A percentile compares a stretch with the other conserved stretches of the same genome.
Conservation (phyloP, 495 filamentous ascomycete genomes). For the Penicillium cataractarum region DNA sequence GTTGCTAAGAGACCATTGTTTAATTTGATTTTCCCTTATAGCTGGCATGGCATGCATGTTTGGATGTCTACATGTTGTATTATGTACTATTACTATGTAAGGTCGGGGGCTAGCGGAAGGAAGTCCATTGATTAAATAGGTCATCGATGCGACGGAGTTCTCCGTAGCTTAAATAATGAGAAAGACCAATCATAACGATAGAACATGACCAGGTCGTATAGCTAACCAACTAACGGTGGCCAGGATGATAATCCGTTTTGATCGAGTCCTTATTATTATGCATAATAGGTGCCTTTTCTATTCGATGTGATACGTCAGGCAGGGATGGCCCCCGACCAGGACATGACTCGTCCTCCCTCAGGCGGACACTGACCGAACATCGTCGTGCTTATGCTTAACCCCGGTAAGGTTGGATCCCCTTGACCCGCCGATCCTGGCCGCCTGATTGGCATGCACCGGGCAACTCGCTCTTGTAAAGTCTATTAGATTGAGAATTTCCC, state of each 20-base stretch:
- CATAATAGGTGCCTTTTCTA: neutral
- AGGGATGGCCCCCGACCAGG: constrained; percentile 22
- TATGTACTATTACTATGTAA: neutral
- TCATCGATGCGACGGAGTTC: neutral
- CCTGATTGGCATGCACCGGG: constrained; percentile 26
- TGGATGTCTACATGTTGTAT: neutral
- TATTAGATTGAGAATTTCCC: constrained; percentile 22
- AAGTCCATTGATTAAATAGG: neutral
- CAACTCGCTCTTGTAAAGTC: constrained; percentile 24
- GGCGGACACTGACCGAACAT: constrained; percentile 32
- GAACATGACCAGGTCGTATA: neutral
- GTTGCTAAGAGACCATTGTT: neutral
- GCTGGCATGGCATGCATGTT: neutral
- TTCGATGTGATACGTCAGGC: constrained; percentile 30
- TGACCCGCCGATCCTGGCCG: constrained; percentile 31
- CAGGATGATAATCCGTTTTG: neutral
- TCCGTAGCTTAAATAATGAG: neutral
- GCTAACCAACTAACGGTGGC: neutral
- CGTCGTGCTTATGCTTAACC: constrained; percentile 50
- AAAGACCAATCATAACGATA: constrained; percentile 4
- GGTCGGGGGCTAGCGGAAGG: neutral
- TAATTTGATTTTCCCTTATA: neutral
- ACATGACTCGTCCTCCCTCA: constrained; percentile 30
- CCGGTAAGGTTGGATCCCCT: constrained; percentile 48
- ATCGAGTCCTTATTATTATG: constrained; percentile 10